These are phyloP conservation scores for Helotiales sp. DNA, from an alignment of 2,329 filamentous ascomycete genomes.

Conservation along the genomic window DNA sequence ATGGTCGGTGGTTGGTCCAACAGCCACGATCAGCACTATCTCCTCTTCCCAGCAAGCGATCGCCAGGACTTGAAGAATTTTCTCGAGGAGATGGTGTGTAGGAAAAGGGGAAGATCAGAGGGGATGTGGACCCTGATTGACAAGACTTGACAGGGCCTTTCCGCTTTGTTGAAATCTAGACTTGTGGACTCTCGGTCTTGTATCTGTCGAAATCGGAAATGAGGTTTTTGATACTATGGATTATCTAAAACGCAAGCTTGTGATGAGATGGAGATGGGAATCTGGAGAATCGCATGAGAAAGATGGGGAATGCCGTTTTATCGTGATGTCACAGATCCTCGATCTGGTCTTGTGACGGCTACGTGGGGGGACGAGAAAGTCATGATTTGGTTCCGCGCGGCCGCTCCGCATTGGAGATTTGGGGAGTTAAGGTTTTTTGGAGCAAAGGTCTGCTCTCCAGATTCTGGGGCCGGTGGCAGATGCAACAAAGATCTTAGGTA, in stretches of 20 bases:
- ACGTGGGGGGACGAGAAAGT: too few relatives aligned
- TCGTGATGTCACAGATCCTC: too few relatives aligned
- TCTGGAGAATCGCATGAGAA: neutral
- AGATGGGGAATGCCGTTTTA: too few relatives aligned
- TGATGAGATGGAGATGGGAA: neutral
- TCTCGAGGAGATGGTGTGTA: neutral
- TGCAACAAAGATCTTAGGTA: neutral
- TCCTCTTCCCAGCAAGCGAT: neutral
- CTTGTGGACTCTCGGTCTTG: neutral
- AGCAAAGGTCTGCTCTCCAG: neutral
- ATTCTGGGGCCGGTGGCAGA: neutral
- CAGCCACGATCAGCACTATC: neutral
- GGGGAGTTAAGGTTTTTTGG: neutral
- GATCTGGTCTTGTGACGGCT: too few relatives aligned
- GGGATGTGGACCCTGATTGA: constrained; percentile 5
- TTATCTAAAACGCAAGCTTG: too few relatives aligned
- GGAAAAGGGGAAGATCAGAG: neutral
- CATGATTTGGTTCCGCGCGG: neutral
- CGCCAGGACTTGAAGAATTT: neutral
- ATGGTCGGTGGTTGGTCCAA: too few relatives aligned
- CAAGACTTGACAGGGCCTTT: neutral
- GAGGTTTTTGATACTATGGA: too few relatives aligned
- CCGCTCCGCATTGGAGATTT: neutral
- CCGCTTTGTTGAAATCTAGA: neutral
- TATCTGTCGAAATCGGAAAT: neutral